Percentiles rank a stretch among this genome's conserved stretches.
Evolutionary conservation across 1,139 yeast genomes (phyloP).

Genomic region (Zhuliangozyma parablackwelliae): DNA sequence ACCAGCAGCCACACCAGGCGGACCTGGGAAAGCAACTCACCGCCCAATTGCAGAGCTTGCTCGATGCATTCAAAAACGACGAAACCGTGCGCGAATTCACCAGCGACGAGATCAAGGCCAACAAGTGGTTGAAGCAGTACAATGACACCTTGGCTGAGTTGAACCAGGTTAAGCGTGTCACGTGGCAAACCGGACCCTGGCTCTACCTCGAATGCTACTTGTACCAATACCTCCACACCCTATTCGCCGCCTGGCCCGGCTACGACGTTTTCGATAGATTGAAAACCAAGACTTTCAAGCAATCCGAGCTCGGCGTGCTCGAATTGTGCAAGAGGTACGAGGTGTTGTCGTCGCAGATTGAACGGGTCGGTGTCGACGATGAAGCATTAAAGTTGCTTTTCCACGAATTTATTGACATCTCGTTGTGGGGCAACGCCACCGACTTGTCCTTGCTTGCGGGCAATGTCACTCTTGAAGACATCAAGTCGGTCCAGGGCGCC

Average conservation of each 20-base stretch:
- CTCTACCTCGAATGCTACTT: slow-evolving; percentile 78
- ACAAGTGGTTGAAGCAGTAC: slow-evolving; percentile 46
- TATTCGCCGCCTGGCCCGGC: slow-evolving; percentile 43
- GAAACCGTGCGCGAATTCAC: slow-evolving; percentile 39
- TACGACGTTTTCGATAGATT: slow-evolving; percentile 70
- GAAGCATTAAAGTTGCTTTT: slow-evolving; percentile 55
- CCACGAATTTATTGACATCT: slow-evolving; percentile 78
- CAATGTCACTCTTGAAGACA: slow-evolving; percentile 74
- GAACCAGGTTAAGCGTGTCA: slow-evolving; percentile 24
- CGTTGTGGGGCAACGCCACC: slow-evolving; percentile 97
- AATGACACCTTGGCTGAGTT: slow-evolving; percentile 40
- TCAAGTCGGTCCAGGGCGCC: slow-evolving; percentile 86
- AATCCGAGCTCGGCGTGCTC: slow-evolving; percentile 72
- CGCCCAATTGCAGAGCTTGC: slow-evolving; percentile 35
- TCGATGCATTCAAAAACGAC: slow-evolving; percentile 36
- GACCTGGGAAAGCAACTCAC: slow-evolving; percentile 23
- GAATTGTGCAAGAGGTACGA: slow-evolving; percentile 74
- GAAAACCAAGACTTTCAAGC: slow-evolving; percentile 70
- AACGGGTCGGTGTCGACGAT: slow-evolving; percentile 20
- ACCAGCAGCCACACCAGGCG: slow-evolving; percentile 9
- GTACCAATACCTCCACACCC: slow-evolving; percentile 58
- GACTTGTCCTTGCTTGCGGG: slow-evolving; percentile 86
- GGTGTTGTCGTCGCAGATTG: slow-evolving; percentile 27
- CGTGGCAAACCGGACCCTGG: slow-evolving; percentile 95
- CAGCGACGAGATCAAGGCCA: slow-evolving; percentile 30